Evolutionary conservation across 768 basidiomycete species (phyloP), one percentile per base, ranked within the genome.

Genomic region (Tricholoma bakamatsutake): DNA sequence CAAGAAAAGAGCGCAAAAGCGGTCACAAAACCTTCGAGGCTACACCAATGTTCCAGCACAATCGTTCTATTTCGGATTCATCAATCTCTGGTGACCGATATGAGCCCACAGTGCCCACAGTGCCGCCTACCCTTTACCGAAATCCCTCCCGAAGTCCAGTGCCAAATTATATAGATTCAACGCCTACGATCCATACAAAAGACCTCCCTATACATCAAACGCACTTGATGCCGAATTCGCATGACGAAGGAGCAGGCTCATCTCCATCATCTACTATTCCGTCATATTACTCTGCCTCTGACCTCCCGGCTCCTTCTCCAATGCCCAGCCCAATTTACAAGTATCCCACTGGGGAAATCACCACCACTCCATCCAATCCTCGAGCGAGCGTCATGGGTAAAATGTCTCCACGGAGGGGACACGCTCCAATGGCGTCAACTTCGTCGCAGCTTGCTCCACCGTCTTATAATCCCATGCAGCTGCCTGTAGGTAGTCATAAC

Each of bases 251-350:
- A 48, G 21, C 21, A 24, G 62, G 60, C 34, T 59, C 56, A 42
- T 62, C 62, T 30, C 68, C 58, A 24, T 76, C 76, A 2, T 79
- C 79, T 3, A 73, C 70, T 28, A 27, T 3, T 15, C 45, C 69
- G 8, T 89, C 89, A 15, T 88, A 87, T 62, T 90, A 90, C 65
- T 87, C 88, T 17, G 80, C 75, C 5, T 86, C 79, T 4, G 84
- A 87, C 37, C 73, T 90, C 24, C 84, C 87, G 1, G 63, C 74
- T 4, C 76, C 83, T 11, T 87, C 87, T 4, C 85, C 87, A 0
- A 64, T 81, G 42, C 81, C 84, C 2, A 76, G 76, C 30, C 72
- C 83, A 4, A 67, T 74, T 55, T 80, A 79, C 64, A 73, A 67
- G 51, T 75, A 74, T 53, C 61, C 81, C 1, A 63, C 71, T 34